These are phyloP conservation scores for Candida boidinii DNA, from an alignment of 805 yeast species.

Conservation along the genomic window DNA sequence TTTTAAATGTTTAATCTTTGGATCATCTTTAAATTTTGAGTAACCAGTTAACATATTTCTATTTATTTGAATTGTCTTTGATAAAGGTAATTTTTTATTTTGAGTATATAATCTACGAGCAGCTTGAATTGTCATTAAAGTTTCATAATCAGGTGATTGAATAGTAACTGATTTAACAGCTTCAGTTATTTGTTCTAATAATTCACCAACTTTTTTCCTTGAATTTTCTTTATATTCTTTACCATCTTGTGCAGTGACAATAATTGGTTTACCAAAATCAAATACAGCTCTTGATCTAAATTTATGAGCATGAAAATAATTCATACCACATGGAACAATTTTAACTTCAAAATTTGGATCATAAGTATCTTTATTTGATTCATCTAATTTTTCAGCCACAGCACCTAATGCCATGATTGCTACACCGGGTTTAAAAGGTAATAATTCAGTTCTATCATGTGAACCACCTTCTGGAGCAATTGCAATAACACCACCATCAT, in stretches of 20 bases:
- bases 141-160: slow-evolving; percentile 79
- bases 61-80: slow-evolving; percentile 83
- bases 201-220: slow-evolving; percentile 59
- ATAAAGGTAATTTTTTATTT: slow-evolving; percentile 62
- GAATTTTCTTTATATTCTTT: slow-evolving; percentile 55
- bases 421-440: slow-evolving; percentile 95
- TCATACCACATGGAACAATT: slow-evolving; percentile 95
- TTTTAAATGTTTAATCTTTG: slow-evolving; percentile 54
- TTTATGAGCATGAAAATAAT: slow-evolving; percentile 91
- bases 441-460: slow-evolving; percentile 86
- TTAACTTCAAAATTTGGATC: slow-evolving; percentile 65
- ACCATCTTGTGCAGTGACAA: slow-evolving; percentile 47
- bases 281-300: slow-evolving; percentile 92
- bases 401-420: slow-evolving; percentile 98
- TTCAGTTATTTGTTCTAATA: slow-evolving; percentile 57
- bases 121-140: slow-evolving; percentile 84
- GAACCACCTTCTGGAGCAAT: slow-evolving; percentile 99
- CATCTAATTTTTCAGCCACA: slow-evolving; percentile 50
- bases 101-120: slow-evolving; percentile 82
- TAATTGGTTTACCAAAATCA: slow-evolving; percentile 86
- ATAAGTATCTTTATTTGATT: too few relatives aligned
- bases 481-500: slow-evolving; percentile 69
- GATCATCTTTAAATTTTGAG: slow-evolving; percentile 62
- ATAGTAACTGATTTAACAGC: slow-evolving; percentile 78
- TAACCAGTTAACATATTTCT: slow-evolving; percentile 81